Conservation (phyloP, 768 basidiomycete species). For the Mycena albidolilacea region DNA sequence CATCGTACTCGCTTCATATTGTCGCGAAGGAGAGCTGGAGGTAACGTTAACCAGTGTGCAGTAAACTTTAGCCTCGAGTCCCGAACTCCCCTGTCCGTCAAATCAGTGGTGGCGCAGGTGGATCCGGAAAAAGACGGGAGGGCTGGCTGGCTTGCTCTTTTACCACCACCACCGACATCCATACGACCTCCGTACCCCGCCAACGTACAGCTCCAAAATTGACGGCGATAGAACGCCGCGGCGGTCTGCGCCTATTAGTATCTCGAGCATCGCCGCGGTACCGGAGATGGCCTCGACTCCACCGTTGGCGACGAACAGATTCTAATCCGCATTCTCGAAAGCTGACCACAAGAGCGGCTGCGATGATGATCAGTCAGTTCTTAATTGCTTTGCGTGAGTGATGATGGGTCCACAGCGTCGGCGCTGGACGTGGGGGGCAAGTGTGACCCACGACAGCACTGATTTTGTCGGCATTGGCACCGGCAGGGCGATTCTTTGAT, state of each 20-base stretch:
- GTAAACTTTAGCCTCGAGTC: conserved; percentile 5
- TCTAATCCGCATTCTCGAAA: neutral
- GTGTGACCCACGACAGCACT: neutral
- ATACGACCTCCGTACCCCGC: neutral
- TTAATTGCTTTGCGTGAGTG: neutral
- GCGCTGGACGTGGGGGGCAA: neutral
- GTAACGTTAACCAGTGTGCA: neutral
- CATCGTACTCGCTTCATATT: neutral
- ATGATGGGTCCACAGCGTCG: neutral
- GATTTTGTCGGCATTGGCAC: neutral
- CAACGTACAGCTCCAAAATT: neutral
- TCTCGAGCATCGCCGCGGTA: neutral
- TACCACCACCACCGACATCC: neutral
- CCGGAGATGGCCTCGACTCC: neutral
- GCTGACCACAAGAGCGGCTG: neutral
- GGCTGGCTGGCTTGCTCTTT: neutral
- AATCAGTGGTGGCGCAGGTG: neutral
- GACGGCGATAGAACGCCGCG: no score
- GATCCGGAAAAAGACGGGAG: conserved; percentile 1
- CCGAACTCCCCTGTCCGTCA: neutral
- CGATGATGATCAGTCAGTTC: neutral
- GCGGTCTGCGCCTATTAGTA: no score
- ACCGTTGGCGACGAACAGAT: conserved; percentile 11
- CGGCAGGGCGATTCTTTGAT: neutral
- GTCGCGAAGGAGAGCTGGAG: neutral